Conservation (phyloP, 768 basidiomycete genomes). For the Amanita muscaria region DNA sequence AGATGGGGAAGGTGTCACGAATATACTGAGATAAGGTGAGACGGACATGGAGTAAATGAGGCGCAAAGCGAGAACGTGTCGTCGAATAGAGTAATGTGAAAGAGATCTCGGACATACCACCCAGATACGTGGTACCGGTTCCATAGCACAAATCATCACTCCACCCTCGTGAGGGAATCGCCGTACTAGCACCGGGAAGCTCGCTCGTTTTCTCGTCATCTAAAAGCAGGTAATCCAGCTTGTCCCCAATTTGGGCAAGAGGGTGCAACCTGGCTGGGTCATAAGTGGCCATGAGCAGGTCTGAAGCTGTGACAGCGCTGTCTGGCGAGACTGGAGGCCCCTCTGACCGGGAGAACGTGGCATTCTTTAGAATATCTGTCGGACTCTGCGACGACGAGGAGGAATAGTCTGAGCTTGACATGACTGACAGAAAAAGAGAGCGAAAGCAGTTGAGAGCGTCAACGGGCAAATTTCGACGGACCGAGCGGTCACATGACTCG, state of each 20-base stretch:
- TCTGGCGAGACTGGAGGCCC: constrained; percentile 32
- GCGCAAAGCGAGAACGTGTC: constrained; percentile 39
- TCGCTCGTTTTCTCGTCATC: constrained; percentile 95
- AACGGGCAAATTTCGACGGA: constrained; percentile 1
- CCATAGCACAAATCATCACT: constrained; percentile 99
- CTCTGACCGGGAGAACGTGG: constrained; percentile 38
- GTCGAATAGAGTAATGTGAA: constrained; percentile 53
- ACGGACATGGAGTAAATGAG: constrained; percentile 41
- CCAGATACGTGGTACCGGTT: constrained; percentile 96
- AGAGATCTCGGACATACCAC: constrained; percentile 72
- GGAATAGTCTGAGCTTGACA: constrained; percentile 9
- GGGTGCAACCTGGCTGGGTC: constrained; percentile 93
- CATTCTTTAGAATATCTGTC: constrained; percentile 36
- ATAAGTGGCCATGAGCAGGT: constrained; percentile 80
- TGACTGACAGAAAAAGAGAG: constrained; percentile 3
- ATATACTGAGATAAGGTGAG: constrained; percentile 62
- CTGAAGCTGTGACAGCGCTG: constrained; percentile 69
- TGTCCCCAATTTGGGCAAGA: constrained; percentile 83
- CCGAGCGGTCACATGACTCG: constrained; percentile 1
- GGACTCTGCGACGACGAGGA: constrained; percentile 39
- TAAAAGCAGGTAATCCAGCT: constrained; percentile 90
- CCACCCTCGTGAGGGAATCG: constrained; percentile 94
- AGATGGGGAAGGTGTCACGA: constrained; percentile 40
- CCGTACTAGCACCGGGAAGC: constrained; percentile 82
- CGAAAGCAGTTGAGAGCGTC: not conserved